Conservation (phyloP, 371 early-diverging fungal genomes). For the Apophysomyces variabilis region DNA sequence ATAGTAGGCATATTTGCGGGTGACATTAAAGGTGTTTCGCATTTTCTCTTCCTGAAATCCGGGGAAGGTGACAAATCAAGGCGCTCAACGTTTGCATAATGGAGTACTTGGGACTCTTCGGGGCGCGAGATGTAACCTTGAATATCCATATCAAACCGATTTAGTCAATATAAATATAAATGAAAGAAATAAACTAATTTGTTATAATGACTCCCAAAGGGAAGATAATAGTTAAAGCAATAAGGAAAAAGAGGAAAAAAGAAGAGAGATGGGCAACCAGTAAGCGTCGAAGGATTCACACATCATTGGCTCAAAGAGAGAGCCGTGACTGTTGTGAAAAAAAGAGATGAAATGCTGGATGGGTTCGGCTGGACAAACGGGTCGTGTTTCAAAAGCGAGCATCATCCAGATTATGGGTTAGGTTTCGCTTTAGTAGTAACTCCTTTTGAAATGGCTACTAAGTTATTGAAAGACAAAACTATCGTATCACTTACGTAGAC, state of each 20-base stretch:
- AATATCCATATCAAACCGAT: constrained; percentile 10
- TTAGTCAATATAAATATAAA: constrained; percentile 1
- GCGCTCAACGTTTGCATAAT: constrained; percentile 19
- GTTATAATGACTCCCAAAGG: background rate
- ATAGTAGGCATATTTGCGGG: background rate
- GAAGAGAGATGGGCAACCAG: background rate
- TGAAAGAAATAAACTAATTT: constrained; percentile 2
- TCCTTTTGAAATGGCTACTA: background rate
- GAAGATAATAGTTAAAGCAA: constrained; percentile 3
- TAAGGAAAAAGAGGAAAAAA: constrained; percentile 7
- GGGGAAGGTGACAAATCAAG: constrained; percentile 7
- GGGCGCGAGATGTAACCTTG: constrained; percentile 17
- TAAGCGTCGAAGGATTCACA: constrained; percentile 7
- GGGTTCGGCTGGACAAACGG: constrained; percentile 7
- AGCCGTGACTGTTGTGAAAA: constrained; percentile 4
- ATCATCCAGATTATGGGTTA: background rate
- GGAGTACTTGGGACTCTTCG: constrained; percentile 13
- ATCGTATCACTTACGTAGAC: no score
- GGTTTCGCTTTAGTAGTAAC: background rate
- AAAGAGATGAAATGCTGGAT: background rate
- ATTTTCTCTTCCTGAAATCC: constrained; percentile 3
- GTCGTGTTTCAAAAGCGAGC: constrained; percentile 3
- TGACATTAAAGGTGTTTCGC: constrained; percentile 9
- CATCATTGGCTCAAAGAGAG: background rate
- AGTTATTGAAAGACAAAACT: no score